Conservation (phyloP, 73 alveolate species). For the Paramecium caudatum region DNA sequence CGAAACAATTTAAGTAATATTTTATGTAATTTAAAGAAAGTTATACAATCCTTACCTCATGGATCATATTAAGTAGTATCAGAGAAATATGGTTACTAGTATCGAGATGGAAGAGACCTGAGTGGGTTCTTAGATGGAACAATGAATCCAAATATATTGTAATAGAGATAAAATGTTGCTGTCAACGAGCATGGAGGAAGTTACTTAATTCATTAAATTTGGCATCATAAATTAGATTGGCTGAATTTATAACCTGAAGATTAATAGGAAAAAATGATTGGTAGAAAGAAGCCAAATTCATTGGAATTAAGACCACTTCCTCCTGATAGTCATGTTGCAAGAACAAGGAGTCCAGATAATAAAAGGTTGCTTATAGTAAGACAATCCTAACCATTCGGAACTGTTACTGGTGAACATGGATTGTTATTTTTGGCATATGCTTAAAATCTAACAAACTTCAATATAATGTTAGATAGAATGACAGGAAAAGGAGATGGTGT, state of each 20-base stretch:
- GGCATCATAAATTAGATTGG: conserved; percentile 4
- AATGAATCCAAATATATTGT: neutral
- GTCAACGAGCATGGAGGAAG: neutral
- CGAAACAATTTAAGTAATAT: neutral
- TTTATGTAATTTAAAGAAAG: neutral
- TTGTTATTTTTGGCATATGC: conserved; percentile 19
- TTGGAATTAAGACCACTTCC: neutral
- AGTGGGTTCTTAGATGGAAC: conserved; percentile 31
- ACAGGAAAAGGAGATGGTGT: conserved; percentile 4
- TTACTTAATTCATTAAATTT: neutral
- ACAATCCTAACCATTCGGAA: conserved; percentile 11
- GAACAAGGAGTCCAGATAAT: conserved; percentile 10
- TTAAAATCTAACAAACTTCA: neutral
- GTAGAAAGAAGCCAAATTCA: neutral
- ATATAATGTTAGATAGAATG: conserved; percentile 27
- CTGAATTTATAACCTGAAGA: neutral
- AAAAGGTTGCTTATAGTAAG: conserved; percentile 12
- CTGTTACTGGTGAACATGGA: conserved; percentile 35
- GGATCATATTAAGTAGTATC: conserved; percentile 14
- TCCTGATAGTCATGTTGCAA: neutral
- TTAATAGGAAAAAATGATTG: conserved; percentile 7
- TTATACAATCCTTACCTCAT: neutral
- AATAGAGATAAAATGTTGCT: conserved; percentile 1
- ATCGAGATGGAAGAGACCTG: conserved; percentile 45
- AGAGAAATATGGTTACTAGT: conserved; percentile 2